Evolutionary conservation across 2,329 filamentous ascomycete genomes (phyloP), one percentile per base, ranked within the genome.

Genomic region (Graphiopsis chlorocephala): DNA sequence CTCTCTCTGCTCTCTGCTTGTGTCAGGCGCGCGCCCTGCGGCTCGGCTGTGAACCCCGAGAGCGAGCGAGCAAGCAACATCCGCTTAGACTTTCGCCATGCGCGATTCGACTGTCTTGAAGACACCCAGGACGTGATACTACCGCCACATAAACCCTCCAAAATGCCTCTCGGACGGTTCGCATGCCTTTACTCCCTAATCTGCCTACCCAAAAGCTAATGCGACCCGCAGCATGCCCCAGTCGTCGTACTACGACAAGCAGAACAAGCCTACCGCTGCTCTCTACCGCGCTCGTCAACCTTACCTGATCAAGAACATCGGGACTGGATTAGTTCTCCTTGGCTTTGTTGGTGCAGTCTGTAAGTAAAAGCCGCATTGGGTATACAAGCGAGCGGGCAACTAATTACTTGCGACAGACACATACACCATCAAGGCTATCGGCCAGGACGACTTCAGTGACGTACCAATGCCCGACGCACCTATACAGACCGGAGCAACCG

Each of bases 371-470:
- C 8, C 38, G 42, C 20, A 29, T 20, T 33, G 8, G 7, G 26
- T 10, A 31, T 42, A 17, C 8, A 66, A 14, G 2, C 17, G 7
- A 42, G 42, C 64, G 69, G n/a, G 25, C 2, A 38, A 28, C 64
- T 71, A n/a, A 68, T 26, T 28, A 12, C 20, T 10, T 14, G n/a
- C 31, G 56, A 35, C 66, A 90, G 89, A 91, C 75, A 80, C 84
- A 63, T 91, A 86, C 77, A 91, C 89, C 48, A 90, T 99, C 75
- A 86, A 84, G 70, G 92, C 92, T 63, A 91, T 99, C 74, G 92
- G 94, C 50, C 95, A 98, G 79, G 95, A 98, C 78, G 92, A 97
- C 70, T 99, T 99, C 81, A 91, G 93, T 65, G 95, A 99, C 76
- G 93, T 98, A 72, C 89, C 92, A 76, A 89, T 98, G 42, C 95